phyloP scores from a whole-genome alignment of 1,284 basidiomycete genomes.

The Naganishia sp. region DNA sequence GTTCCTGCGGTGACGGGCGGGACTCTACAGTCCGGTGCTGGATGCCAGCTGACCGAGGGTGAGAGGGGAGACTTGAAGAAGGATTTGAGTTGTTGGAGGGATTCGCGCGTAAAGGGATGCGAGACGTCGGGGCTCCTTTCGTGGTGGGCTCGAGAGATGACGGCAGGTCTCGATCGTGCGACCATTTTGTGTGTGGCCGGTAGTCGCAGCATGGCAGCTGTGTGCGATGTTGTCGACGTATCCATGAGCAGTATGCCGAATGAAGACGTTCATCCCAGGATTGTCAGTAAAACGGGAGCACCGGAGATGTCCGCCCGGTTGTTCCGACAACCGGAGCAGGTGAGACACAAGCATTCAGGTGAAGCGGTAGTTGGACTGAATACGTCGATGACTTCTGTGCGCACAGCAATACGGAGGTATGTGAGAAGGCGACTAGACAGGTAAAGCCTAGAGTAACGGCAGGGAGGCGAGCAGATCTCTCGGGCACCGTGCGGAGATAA shows the following conservation, averaged over 20 bases:
- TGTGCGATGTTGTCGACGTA: background rate
- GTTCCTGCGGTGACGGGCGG: conserved; percentile 5
- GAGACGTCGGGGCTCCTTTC: background rate
- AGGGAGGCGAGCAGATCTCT: too few relatives aligned
- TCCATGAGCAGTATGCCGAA: background rate
- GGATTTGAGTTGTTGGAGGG: conserved; percentile 5
- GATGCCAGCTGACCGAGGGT: conserved; percentile 22
- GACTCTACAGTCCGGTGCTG: background rate
- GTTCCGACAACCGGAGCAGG: background rate
- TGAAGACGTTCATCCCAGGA: background rate
- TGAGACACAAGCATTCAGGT: background rate
- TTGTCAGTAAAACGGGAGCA: background rate
- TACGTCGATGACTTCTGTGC: too few relatives aligned
- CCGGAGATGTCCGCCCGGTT: background rate
- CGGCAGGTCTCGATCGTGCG: background rate
- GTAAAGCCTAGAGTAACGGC: too few relatives aligned
- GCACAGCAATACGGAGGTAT: too few relatives aligned
- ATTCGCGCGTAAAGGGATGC: conserved; percentile 6
- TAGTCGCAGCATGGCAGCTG: background rate
- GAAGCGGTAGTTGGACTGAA: too few relatives aligned
- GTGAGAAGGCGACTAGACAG: too few relatives aligned
- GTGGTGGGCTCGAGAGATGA: background rate
- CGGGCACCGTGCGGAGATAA: too few relatives aligned
- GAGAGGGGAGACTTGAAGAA: background rate
- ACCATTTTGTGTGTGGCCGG: background rate